phyloP scores from a whole-genome alignment of 164 flowering plant genomes.

The Chloranthus sessilifolius region DNA sequence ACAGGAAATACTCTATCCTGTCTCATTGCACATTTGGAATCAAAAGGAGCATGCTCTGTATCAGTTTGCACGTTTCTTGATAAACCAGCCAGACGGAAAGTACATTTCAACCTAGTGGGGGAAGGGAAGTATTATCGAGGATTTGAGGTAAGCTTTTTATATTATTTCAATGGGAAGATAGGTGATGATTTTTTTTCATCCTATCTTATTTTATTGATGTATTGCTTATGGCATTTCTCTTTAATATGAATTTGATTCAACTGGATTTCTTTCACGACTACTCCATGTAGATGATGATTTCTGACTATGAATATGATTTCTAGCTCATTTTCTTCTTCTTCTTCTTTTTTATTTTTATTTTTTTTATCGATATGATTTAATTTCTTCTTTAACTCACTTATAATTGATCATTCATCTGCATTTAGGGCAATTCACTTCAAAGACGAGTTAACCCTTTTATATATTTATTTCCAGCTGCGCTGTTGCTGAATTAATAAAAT shows the following conservation, averaged over 20 bases:
- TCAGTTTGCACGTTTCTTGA: slow-evolving; percentile 89
- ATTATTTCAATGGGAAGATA: not conserved
- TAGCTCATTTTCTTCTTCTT: not conserved
- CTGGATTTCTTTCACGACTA: too few species aligned
- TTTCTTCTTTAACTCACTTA: too few species aligned
- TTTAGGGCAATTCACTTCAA: too few species aligned
- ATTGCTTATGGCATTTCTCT: too few species aligned
- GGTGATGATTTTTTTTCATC: too few species aligned
- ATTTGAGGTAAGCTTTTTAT: slow-evolving; percentile 51
- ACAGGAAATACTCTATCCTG: slow-evolving; percentile 72
- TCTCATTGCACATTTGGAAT: slow-evolving; percentile 54
- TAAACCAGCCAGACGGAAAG: slow-evolving; percentile 70
- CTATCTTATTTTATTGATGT: too few species aligned
- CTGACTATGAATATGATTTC: not conserved
- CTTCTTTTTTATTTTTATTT: not conserved
- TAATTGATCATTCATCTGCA: too few species aligned
- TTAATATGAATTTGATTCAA: too few species aligned
- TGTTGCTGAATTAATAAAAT: not conserved
- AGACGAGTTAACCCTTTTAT: too few species aligned
- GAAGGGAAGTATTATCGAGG: slow-evolving; percentile 77
- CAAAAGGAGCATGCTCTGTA: slow-evolving; percentile 78
- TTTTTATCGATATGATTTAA: too few species aligned
- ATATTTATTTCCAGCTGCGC: too few species aligned
- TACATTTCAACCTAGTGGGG: slow-evolving; percentile 58
- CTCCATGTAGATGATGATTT: too few species aligned